phyloP scores from a whole-genome alignment of 2,329 filamentous ascomycete species.

The Ilyonectria robusta region DNA sequence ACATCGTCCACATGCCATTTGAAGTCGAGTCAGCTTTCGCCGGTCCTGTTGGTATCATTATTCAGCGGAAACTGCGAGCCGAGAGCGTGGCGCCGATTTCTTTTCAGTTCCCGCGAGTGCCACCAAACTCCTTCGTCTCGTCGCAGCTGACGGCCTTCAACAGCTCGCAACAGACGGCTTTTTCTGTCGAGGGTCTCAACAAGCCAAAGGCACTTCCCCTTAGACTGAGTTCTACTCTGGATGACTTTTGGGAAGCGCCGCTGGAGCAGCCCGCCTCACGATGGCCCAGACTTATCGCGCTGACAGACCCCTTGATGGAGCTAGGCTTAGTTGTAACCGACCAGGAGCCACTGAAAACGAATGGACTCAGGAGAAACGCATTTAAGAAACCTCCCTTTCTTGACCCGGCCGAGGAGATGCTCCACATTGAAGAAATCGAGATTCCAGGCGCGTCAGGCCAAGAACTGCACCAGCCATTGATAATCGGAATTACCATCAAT shows the following conservation, averaged over 20 bases:
- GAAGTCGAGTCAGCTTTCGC: slow-evolving; percentile 91
- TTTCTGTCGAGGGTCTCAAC: slow-evolving; percentile 71
- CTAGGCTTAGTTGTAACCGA: slow-evolving; percentile 84
- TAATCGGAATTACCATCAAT: slow-evolving; percentile 87
- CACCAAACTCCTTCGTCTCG: slow-evolving; percentile 87
- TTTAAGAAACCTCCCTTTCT: slow-evolving; percentile 69
- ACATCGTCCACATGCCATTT: slow-evolving; percentile 94
- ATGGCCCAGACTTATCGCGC: slow-evolving; percentile 83
- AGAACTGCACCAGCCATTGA: slow-evolving; percentile 66
- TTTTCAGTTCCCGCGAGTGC: slow-evolving; percentile 72
- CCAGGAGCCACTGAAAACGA: slow-evolving; percentile 57
- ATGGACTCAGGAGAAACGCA: slow-evolving; percentile 50
- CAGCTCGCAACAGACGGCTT: slow-evolving; percentile 64
- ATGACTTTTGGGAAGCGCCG: slow-evolving; percentile 70
- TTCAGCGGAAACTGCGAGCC: slow-evolving; percentile 81
- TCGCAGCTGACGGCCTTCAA: slow-evolving; percentile 73
- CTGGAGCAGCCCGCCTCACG: slow-evolving; percentile 69
- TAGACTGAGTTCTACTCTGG: slow-evolving; percentile 67
- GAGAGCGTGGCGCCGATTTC: slow-evolving; percentile 66
- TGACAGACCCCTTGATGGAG: slow-evolving; percentile 89
- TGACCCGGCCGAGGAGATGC: slow-evolving; percentile 83
- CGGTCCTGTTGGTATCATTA: slow-evolving; percentile 84
- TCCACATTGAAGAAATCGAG: slow-evolving; percentile 82
- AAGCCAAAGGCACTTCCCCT: slow-evolving; percentile 69
- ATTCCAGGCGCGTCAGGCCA: slow-evolving; percentile 63